Conservation (phyloP, 179 eudicot genomes). For the Beta macrorhiza region DNA sequence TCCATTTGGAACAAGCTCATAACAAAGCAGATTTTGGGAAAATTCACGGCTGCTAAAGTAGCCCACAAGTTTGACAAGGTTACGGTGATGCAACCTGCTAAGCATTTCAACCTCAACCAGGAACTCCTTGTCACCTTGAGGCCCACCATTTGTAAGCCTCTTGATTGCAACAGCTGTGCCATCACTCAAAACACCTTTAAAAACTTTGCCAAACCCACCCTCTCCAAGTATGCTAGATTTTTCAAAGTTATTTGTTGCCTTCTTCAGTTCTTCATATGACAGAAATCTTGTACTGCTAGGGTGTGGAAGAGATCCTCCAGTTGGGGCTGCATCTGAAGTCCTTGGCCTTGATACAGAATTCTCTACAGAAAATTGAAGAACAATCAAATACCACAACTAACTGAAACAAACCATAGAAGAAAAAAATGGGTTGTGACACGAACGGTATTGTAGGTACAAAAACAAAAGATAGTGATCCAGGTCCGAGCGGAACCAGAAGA, state of each 20-base stretch:
- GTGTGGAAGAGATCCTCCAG: constrained; percentile 70
- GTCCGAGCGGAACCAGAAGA: not conserved
- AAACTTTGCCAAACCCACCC: constrained; percentile 97
- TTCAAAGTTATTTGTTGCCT: constrained; percentile 92
- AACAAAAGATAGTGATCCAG: not conserved
- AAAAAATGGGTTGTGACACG: not conserved
- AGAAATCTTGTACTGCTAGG: constrained; percentile 89
- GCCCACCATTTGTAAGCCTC: constrained; percentile 85
- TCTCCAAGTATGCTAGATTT: constrained; percentile 77
- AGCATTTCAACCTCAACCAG: constrained; percentile 95
- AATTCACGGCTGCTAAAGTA: constrained; percentile 79
- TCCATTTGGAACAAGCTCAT: constrained; percentile 96
- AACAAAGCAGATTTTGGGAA: constrained; percentile 82
- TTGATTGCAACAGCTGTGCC: constrained; percentile 95
- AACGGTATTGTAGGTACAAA: not conserved
- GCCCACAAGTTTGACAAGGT: constrained; percentile 95
- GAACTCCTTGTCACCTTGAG: constrained; percentile 93
- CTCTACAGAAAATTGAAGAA: constrained; percentile 20
- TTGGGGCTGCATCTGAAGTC: constrained; percentile 46
- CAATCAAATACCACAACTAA: not conserved
- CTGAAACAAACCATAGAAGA: not conserved
- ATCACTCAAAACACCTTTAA: constrained; percentile 79
- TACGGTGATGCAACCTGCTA: constrained; percentile 94
- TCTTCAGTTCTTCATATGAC: constrained; percentile 80
- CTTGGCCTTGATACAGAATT: constrained; percentile 47